Evolutionary conservation across 73 alveolate genomes (phyloP), one percentile per base, ranked within the genome.

Genomic region (Urostyla sp.): DNA sequence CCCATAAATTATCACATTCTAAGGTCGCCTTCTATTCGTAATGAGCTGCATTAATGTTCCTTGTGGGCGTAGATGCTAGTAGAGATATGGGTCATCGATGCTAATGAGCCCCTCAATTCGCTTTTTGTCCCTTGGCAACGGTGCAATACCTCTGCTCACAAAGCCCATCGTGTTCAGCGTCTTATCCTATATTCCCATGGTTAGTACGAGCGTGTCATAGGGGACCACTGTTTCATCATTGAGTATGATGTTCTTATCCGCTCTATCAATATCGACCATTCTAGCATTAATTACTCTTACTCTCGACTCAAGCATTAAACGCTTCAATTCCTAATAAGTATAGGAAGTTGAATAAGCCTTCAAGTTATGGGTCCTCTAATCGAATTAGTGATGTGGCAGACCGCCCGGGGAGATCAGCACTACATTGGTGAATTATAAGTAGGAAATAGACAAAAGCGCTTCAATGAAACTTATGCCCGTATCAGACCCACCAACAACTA

Each of bases 381-480:
- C 94, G 48, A 94, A 90, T 81, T 97, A 99, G 79, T 95, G 97
- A 67, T 96, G 95, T 46, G 96, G 91, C 48, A 97, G 88, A 36
- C 99, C 99, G 16, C 99, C 99, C 38, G 99, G 99, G 56, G 99
- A 98, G n/a, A 97, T 67, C 73, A 97, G 85, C 43, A 90, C 93
- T 15, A 97, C 95, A 85, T 97, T 94, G 27, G 98, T 87, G 89
- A 97, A 97, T 40, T 91, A 87, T 30, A 97, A 67, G 80, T 97
- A 97, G 76, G 96, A 92, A 57, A 94, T 95, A 11, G 98, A 87
- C 40, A 97, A 87, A 51, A 97, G 92, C 21, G 97, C 92, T 84
- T 97, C 99, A 38, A 97, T 95, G 83, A 97, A 97, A 11, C 98
- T 91, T 35, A 97, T 92, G 30, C 99, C 99, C 24, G 99, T 94